Evolutionary conservation across 495 filamentous ascomycete genomes (phyloP), one percentile per base, ranked within the genome.

Genomic region (Evernia prunastri): DNA sequence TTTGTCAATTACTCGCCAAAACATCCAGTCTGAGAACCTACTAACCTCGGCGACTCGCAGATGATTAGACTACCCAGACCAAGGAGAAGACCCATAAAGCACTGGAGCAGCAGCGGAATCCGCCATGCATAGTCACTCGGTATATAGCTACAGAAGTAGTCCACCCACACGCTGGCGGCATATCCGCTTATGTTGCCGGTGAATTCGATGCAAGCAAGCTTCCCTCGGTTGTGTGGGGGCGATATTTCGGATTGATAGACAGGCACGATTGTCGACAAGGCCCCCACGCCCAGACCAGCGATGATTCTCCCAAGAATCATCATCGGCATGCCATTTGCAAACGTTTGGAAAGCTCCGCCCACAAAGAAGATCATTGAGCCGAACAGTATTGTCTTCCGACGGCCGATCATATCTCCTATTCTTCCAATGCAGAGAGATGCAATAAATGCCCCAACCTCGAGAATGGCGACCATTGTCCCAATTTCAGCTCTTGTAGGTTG

Each of bases 231-330:
- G 67, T 98, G 95, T 18, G 94, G 90, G 60, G 94, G 94, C 58
- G 93, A 92, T 63, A 98, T 98, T 72, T 98, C 95, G 39, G 92
- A 97, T 76, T 98, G 94, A 75, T 97, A 98, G 45, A 98, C 89
- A 2, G 94, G 94, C 9, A 98, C 95, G 61, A 98, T 98, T 49
- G 94, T 97, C 2, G 93, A 97, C 39, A 98, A 77, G 63, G 90
- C 89, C 72, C 94, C 94, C 59, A 98, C 93, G 20, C 94, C 94
- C 29, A 98, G 75, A 79, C 94, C 94, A 64, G 95, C 94, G 72
- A 94, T 83, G 66, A 98, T 86, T 73, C 94, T 84, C 15, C 94
- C 94, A 36, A 90, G 69, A 79, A 96, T 84, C 92, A 97, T 97
- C 87, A 95, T 90, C 18, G 86, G 75, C 85, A 97, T 91, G 54